Percentiles rank a stretch among this genome's conserved stretches.
phyloP scores from a whole-genome alignment of 2,329 filamentous ascomycete species.

The Xylaria sp. region DNA sequence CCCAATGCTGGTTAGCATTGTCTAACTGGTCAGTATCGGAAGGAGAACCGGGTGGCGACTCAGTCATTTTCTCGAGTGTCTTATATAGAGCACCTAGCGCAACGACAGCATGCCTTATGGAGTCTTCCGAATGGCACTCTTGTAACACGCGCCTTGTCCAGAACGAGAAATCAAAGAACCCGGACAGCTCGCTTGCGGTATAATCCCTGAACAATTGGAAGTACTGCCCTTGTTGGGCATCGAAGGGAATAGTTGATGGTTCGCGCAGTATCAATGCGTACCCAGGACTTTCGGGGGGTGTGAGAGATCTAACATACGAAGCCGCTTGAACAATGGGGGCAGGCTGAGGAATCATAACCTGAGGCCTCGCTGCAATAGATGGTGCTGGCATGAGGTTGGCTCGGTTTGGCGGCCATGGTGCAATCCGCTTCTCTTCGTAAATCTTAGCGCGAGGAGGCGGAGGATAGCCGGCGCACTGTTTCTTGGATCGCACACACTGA shows the following conservation, averaged over 20 bases:
- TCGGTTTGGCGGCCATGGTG: constrained; percentile 32
- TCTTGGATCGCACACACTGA: constrained; percentile 65
- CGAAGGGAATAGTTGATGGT: constrained; percentile 56
- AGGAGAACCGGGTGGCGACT: constrained; percentile 56
- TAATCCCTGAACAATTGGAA: constrained; percentile 67
- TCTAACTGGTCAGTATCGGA: constrained; percentile 43
- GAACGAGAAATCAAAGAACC: constrained; percentile 70
- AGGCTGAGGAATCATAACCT: constrained; percentile 14
- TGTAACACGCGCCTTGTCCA: constrained; percentile 68
- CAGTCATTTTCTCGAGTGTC: constrained; percentile 64
- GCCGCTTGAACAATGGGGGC: neutral
- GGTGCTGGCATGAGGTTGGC: constrained; percentile 9
- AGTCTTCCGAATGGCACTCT: constrained; percentile 65
- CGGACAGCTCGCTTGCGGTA: constrained; percentile 67
- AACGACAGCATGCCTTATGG: constrained; percentile 69
- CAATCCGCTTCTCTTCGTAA: constrained; percentile 49
- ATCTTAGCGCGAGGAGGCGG: constrained; percentile 56
- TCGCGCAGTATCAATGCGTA: constrained; percentile 46
- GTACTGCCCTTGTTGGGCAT: constrained; percentile 60
- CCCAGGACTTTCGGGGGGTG: constrained; percentile 45
- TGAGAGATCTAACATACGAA: constrained; percentile 25
- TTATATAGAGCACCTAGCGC: constrained; percentile 72
- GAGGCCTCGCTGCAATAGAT: constrained; percentile 1
- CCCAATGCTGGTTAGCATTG: constrained; percentile 58
- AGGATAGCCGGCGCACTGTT: constrained; percentile 66